phyloP scores from a whole-genome alignment of 306 rosid genomes.

The Trifolium subterraneum region DNA sequence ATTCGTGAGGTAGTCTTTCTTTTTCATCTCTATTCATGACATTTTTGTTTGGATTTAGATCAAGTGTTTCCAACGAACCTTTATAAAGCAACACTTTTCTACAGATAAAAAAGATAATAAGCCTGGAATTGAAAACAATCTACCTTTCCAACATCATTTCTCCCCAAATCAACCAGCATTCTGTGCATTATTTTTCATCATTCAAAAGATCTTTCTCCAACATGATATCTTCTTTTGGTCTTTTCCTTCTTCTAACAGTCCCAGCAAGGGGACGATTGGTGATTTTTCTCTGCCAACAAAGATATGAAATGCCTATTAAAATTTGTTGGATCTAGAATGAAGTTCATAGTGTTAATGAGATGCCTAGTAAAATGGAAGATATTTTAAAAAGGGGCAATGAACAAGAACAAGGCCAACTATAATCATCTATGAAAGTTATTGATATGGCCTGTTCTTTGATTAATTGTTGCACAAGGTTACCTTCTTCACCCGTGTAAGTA shows the following conservation, averaged over 20 bases:
- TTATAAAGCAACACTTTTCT: constrained; percentile 7
- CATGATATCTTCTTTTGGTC: constrained; percentile 79
- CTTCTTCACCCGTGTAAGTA: constrained; percentile 93
- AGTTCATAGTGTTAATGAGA: neutral
- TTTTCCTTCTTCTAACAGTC: constrained; percentile 89
- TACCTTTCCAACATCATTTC: constrained; percentile 98
- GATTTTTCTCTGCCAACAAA: constrained; percentile 62
- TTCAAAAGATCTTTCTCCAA: constrained; percentile 81
- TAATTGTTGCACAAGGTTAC: constrained; percentile 45
- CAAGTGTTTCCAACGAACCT: neutral
- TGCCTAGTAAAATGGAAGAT: constrained; percentile 23
- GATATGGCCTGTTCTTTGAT: constrained; percentile 3
- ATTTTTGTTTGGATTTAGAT: constrained; percentile 17
- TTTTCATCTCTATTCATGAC: neutral
- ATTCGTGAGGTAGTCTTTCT: constrained; percentile 3
- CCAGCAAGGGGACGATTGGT: constrained; percentile 98
- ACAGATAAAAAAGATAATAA: constrained; percentile 14
- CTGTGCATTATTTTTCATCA: constrained; percentile 90
- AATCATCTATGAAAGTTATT: neutral
- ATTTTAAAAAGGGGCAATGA: neutral
- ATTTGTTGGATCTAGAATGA: constrained; percentile 33
- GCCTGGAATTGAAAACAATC: constrained; percentile 37
- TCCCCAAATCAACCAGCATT: constrained; percentile 95
- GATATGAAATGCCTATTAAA: constrained; percentile 36
- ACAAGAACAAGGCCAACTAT: constrained; percentile 34